Percentiles rank a stretch among this genome's conserved stretches.
These are phyloP conservation scores for Ganoderma sp. DNA, from an alignment of 1,284 basidiomycete genomes.

Conservation along the genomic window DNA sequence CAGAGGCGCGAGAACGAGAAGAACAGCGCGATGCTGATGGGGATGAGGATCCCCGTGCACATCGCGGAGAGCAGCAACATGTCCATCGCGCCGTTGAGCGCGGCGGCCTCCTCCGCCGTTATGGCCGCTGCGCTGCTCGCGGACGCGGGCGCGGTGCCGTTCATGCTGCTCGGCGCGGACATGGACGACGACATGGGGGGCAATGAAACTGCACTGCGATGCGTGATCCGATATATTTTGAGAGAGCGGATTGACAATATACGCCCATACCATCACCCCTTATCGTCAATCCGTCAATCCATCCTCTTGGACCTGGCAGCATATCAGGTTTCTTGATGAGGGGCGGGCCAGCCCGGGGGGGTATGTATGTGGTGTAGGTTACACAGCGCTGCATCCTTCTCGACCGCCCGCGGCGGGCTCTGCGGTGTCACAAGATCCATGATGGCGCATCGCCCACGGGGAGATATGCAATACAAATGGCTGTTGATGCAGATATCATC, in stretches of 20 bases:
- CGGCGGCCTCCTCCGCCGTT: slow-evolving; percentile 1
- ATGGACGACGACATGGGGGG: not conserved
- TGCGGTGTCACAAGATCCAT: not conserved
- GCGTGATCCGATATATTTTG: not conserved
- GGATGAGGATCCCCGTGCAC: slow-evolving; percentile 3
- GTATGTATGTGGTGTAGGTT: not conserved
- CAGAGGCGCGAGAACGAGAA: not conserved
- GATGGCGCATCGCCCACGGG: not conserved
- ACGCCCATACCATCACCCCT: not conserved
- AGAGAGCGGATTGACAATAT: not conserved
- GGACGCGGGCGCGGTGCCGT: not conserved
- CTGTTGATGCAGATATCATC: not conserved
- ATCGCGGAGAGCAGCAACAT: not conserved
- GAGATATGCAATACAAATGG: not conserved
- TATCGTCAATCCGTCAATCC: not conserved
- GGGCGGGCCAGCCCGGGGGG: not conserved
- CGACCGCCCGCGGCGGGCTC: not conserved
- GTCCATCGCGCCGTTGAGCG: not conserved
- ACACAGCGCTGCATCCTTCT: not conserved
- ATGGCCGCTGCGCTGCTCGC: not conserved
- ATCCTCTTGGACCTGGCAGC: not conserved
- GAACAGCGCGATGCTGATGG: not conserved
- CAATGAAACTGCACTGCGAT: not conserved
- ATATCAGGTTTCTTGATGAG: not conserved
- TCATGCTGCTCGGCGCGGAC: not conserved